Base-by-base conservation (phyloP, 176 grass and related monocot genomes). In the Eleusine coracana region DNA sequence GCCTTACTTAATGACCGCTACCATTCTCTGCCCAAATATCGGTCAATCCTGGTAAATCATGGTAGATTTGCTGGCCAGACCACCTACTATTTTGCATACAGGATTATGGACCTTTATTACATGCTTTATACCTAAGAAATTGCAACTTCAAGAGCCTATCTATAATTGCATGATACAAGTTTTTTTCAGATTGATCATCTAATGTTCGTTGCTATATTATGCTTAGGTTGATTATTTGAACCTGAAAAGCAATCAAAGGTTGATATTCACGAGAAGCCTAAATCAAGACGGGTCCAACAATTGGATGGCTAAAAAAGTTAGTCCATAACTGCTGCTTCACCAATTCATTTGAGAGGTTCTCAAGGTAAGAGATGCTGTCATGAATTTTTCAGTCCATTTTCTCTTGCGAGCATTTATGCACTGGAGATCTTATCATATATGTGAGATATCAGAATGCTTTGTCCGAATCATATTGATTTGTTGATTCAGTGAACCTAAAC, bases 171-270 rank as follows among this genome's bases (percentile, higher is more conserved):
- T 37, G 28, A 63, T 36, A 46, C 40, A 62, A 63, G 41, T 48
- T 27, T 49, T 71, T 52, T 49, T 66, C 42, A 34, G 55, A 14
- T 27, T 77, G 46, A 12, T 27, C 52, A 69, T 73, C 44, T 72
- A 20, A 50, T 36, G 45, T 75, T 64, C 34, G n/a, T 39, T 60
- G 68, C 0, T 79, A 73, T 73, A 21, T 75, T 73, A 27, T 77
- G 28, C 56, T 65, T 68, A 92, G 96, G 85, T 98, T 86, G 96
- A 98, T 86, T 95, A 93, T 72, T 76, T 98, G 75, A 95, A 95
- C 74, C 83, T 98, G 74, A 93, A 90, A 89, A 95, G 76, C 80
- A 98, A 93, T 70, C 87, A 95, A 50, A 93, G 91, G 71, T 68
- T 95, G 79, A 68, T 89, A 46, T 98, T 95, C 80, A 95, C 38